Evolutionary conservation across 352 stramenopile species (phyloP).

Genomic region (Paralagenidium karlingii): DNA sequence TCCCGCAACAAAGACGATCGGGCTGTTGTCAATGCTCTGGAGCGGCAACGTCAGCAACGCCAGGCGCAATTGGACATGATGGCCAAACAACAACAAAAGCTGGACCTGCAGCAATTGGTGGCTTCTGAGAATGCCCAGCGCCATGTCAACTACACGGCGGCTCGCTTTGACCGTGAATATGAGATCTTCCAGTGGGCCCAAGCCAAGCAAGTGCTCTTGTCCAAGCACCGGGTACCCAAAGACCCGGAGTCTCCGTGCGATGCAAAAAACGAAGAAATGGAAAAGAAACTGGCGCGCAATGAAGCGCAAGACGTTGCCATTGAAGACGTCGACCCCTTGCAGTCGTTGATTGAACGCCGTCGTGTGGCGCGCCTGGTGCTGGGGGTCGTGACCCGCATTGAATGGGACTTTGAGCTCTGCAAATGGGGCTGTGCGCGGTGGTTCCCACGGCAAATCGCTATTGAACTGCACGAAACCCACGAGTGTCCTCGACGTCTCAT

Average conservation of each 20-base stretch:
- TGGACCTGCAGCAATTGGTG: constrained; percentile 29
- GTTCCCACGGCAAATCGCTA: constrained; percentile 23
- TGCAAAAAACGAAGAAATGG: constrained; percentile 16
- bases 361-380: constrained; percentile 42
- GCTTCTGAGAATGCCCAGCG: too few species aligned
- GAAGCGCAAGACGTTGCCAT: constrained; percentile 30
- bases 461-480: constrained; percentile 31
- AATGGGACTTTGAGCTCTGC: constrained; percentile 20
- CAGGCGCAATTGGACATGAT: constrained; percentile 5
- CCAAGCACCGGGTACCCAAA: constrained; percentile 13
- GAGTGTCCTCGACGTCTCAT: constrained; percentile 48
- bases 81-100: constrained; percentile 18
- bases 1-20: constrained; percentile 25
- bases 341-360: constrained; percentile 25
- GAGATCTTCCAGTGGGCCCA: constrained; percentile 31
- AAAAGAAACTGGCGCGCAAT: constrained; percentile 25
- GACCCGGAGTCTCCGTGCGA: too few species aligned
- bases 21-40: constrained; percentile 6
- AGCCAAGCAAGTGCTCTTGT: constrained; percentile 22
- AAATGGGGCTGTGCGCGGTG: constrained; percentile 46
- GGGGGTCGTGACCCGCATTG: constrained; percentile 22
- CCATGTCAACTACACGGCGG: constrained; percentile 47
- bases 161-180: constrained; percentile 38
- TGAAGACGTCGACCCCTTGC: constrained; percentile 28
- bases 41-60: constrained; percentile 10